A percentile compares a stretch with the other conserved stretches of the same genome.
phyloP scores from a whole-genome alignment of 176 grass and related monocot genomes.

The Echinochloa phyllopogon region DNA sequence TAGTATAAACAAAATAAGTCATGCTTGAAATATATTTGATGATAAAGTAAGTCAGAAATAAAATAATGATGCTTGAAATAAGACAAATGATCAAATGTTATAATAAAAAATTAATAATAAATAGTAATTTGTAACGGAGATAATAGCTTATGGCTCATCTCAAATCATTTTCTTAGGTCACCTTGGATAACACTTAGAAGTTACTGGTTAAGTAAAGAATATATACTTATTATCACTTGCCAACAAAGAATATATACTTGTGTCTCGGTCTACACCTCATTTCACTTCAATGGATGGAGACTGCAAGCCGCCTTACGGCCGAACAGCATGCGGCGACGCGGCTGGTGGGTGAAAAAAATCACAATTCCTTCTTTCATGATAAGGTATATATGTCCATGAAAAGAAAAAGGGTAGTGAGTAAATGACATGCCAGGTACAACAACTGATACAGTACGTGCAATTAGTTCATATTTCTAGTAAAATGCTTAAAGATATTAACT shows the following conservation, averaged over 20 bases:
- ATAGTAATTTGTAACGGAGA: no score
- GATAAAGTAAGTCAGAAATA: no score
- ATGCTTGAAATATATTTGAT: no score
- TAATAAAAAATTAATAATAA: no score
- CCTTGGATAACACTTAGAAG: background rate
- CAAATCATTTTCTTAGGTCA: background rate
- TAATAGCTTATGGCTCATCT: background rate
- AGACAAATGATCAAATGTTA: no score
- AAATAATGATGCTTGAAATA: no score
- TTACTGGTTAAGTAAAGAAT: conserved; percentile 31
- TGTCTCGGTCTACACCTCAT: background rate
- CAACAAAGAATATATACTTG: conserved; percentile 53
- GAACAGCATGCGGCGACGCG: background rate
- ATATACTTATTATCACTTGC: conserved; percentile 27
- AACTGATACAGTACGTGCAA: no score
- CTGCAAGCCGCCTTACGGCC: background rate
- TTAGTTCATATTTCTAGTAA: no score
- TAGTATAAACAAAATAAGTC: no score
- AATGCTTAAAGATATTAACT: no score
- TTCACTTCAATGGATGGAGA: conserved; percentile 14
- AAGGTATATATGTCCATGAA: background rate
- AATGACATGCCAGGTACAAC: no score
- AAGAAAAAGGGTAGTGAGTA: background rate
- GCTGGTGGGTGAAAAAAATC: background rate
- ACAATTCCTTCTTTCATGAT: background rate